Base-by-base conservation (phyloP, 148 eudicot genomes). In the Rhododendron molle region DNA sequence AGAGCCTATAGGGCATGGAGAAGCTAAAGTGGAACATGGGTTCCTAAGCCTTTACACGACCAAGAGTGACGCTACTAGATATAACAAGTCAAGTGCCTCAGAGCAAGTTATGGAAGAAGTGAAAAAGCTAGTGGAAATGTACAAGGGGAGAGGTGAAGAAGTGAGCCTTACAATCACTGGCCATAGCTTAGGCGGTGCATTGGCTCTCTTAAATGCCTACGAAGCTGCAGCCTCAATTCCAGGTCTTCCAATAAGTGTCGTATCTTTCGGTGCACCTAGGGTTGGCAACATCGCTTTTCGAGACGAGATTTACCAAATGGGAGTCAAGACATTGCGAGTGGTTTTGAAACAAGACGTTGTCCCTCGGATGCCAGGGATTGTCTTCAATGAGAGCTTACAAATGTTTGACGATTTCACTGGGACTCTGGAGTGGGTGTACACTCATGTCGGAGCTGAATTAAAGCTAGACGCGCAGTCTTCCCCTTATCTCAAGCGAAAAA, bases 121-220 rank as follows among this genome's bases (percentile, higher is more conserved):
- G 18, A 81, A 80, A 21, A 84, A 81, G 38, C 78, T 96, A 2
- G 80, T 94, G 23, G 47, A 85, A 5, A 85, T 78, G 3, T 92
- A 92, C 82, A 80, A 80, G 16, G 86, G 80, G 40, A 84, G 84
- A 88, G 93, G 93, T 7, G 93, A 94, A 86, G 86, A 91, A 52
- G 91, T 96, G 3, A 96, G 98, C 81, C 82, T 96, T 20, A 96
- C 98, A 0, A 90, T 96, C 34, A 96, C 98, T 4, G 98, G 98
- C 23, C 96, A 96, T n/a, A 96, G 98, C 83, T 85, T 96, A 20
- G 98, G 98, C 7, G 98, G 94, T 5, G 98, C 98, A 0, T 79
- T 93, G 83, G 96, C 95, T 11, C 89, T 91, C 2, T 87, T 94
- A 7, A 93, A 87, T 54, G 96, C 97, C 7, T 92, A 94, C 43